Evolutionary conservation across 2,329 filamentous ascomycete genomes (phyloP).

Genomic region (Verticillium longisporum): DNA sequence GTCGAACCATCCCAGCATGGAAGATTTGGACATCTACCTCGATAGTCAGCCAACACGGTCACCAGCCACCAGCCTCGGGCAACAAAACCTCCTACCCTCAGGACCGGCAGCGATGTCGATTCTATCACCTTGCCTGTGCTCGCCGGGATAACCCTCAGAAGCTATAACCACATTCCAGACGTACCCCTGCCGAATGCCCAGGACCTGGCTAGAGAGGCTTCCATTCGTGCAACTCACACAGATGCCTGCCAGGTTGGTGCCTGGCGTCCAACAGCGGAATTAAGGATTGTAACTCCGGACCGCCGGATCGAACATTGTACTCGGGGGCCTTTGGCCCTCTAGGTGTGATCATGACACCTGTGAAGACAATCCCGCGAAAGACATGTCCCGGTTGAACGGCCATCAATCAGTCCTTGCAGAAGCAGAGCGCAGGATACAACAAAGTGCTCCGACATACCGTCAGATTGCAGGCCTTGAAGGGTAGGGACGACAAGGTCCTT

Average conservation of each 20-base stretch:
- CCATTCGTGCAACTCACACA: constrained; percentile 80
- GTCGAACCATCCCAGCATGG: too few species aligned
- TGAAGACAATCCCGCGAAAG: constrained; percentile 73
- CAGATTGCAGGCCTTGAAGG: constrained; percentile 51
- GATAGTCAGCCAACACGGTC: too few species aligned
- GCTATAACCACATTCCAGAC: constrained; percentile 93
- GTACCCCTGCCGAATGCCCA: constrained; percentile 63
- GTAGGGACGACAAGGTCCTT: constrained; percentile 82
- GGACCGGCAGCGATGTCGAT: constrained; percentile 33
- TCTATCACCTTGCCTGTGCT: constrained; percentile 70
- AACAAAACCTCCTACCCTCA: too few species aligned
- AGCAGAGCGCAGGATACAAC: background rate
- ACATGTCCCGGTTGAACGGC: constrained; percentile 24
- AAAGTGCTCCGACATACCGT: background rate
- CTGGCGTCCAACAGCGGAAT: constrained; percentile 66
- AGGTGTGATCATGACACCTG: constrained; percentile 88
- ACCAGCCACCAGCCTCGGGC: too few species aligned
- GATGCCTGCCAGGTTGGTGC: constrained; percentile 80
- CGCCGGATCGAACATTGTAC: constrained; percentile 90
- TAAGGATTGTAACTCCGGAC: constrained; percentile 85
- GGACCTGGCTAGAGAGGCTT: constrained; percentile 61
- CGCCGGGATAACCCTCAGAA: constrained; percentile 82
- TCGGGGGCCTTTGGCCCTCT: constrained; percentile 76
- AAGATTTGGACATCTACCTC: too few species aligned
- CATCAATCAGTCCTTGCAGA: background rate